Evolutionary conservation across 179 eudicot genomes (phyloP), one percentile per base, ranked within the genome.

Genomic region (Heliamphora pulchella): DNA sequence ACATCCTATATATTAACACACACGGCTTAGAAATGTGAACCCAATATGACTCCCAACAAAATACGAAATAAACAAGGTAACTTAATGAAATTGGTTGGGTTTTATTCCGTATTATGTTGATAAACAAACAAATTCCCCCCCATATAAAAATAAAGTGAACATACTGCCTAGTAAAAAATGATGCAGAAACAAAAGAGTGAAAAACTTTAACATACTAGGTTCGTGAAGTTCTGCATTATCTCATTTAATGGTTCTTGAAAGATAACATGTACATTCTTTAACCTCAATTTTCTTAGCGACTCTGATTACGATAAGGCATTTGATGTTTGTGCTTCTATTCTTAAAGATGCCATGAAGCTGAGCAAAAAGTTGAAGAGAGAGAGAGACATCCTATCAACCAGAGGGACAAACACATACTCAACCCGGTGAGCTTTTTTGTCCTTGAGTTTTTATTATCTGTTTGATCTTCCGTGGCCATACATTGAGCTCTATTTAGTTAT

Each of bases 341-440:
- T 79, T 89, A 78, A 88, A 96, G 99, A 86, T 96, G 99, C 82
- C 88, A 90, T 86, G 93, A 89, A 81, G 86, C 85, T 79, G 98
- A 96, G 83, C 87, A 86, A 79, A 87, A 86, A 84, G 94, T 85
- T 82, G 99, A 96, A 14, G 96, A 90, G 62, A 87, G 90, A 82
- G 97, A 94, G 55, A 94, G 92, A 80, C 99, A 96, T 85, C 98
- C 99, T 65, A 83, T 86, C 58, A 87, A 89, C 83, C 97, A 91
- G 22, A 96, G 90, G 87, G 98, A 92, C 78, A 89, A 87, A 53
- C 99, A 96, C 77, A 18, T 71, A 14, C 88, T 96, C 43, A 76
- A 81, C 82, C 88, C 86, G 15, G 99, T 94, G n/a, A 88, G 93
- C 83, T 81, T 54, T 41, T 47, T 20, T n/a, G 4, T 5, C 18